Evolutionary conservation across 179 eudicot genomes (phyloP).

Genomic region (Pouteria campechiana): DNA sequence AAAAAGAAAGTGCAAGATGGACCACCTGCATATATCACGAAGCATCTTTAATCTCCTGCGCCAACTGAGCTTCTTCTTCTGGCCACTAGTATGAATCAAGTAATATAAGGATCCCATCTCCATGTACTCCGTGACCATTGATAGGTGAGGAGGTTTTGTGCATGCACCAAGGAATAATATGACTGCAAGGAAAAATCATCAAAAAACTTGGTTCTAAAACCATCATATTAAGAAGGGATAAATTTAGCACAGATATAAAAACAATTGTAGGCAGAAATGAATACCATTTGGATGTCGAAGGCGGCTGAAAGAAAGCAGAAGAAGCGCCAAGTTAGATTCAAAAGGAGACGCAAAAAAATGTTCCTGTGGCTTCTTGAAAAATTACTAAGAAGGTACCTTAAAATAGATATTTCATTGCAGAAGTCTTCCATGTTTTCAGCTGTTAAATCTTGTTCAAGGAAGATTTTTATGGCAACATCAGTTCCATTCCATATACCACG

Average conservation of each 20-base stretch:
- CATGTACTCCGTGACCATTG: constrained; percentile 79
- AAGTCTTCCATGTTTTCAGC: constrained; percentile 81
- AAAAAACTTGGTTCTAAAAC: background rate
- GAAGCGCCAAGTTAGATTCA: constrained; percentile 1
- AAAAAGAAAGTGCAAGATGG: background rate
- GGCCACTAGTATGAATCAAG: constrained; percentile 70
- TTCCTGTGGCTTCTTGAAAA: too few species aligned
- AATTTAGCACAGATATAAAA: background rate
- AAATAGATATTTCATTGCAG: constrained; percentile 78
- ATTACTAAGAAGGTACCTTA: constrained; percentile 29
- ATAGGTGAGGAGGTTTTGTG: constrained; percentile 67
- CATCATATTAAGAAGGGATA: constrained; percentile 4
- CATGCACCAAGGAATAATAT: constrained; percentile 82
- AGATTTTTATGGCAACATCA: constrained; percentile 79
- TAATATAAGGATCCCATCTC: constrained; percentile 84
- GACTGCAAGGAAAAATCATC: constrained; percentile 31
- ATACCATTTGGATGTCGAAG: constrained; percentile 91
- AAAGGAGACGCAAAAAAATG: background rate
- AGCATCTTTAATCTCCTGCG: constrained; percentile 68
- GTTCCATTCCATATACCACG: constrained; percentile 87
- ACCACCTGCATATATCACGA: constrained; percentile 86
- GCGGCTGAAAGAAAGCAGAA: constrained; percentile 44
- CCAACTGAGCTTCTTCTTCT: constrained; percentile 77
- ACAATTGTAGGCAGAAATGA: background rate
- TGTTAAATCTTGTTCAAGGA: constrained; percentile 71